phyloP scores from a whole-genome alignment of 1,284 basidiomycete genomes.

The Takashimella koratensis region DNA sequence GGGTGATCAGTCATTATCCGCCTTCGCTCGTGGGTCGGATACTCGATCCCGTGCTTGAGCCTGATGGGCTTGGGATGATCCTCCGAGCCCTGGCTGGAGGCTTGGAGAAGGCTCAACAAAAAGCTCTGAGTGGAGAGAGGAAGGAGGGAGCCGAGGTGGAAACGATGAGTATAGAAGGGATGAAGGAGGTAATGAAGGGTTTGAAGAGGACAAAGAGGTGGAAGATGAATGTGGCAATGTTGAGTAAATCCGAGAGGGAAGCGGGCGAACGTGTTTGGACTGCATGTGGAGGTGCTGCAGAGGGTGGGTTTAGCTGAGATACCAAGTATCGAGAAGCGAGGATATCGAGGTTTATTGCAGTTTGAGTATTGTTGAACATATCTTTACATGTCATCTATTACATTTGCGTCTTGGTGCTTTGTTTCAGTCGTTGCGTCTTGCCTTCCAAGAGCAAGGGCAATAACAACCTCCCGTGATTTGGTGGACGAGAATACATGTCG shows the following conservation, averaged over 20 bases:
- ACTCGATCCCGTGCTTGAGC: constrained; percentile 34
- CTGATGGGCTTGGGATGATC: constrained; percentile 36
- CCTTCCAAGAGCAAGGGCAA: too few relatives aligned
- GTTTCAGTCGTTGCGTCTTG: too few relatives aligned
- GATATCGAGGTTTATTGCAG: too few relatives aligned
- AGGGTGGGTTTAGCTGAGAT: constrained; percentile 1
- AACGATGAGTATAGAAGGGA: constrained; percentile 3
- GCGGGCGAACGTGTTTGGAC: constrained; percentile 21
- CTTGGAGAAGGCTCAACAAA: neutral
- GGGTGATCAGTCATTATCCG: constrained; percentile 21
- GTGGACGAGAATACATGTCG: too few relatives aligned
- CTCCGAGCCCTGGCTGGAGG: constrained; percentile 14
- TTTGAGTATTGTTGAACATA: too few relatives aligned
- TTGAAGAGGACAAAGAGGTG: constrained; percentile 30
- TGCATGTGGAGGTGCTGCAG: constrained; percentile 12
- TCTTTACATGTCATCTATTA: too few relatives aligned
- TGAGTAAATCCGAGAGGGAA: constrained; percentile 23
- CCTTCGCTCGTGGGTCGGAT: constrained; percentile 22
- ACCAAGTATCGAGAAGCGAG: too few relatives aligned
- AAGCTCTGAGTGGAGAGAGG: too few relatives aligned
- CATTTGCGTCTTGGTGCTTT: too few relatives aligned
- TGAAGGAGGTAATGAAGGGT: constrained; percentile 16
- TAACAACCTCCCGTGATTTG: too few relatives aligned
- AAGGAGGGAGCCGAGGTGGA: neutral
- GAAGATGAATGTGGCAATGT: constrained; percentile 37